Base-by-base conservation (phyloP, 768 basidiomycete genomes). In the Exidia glandulosa region DNA sequence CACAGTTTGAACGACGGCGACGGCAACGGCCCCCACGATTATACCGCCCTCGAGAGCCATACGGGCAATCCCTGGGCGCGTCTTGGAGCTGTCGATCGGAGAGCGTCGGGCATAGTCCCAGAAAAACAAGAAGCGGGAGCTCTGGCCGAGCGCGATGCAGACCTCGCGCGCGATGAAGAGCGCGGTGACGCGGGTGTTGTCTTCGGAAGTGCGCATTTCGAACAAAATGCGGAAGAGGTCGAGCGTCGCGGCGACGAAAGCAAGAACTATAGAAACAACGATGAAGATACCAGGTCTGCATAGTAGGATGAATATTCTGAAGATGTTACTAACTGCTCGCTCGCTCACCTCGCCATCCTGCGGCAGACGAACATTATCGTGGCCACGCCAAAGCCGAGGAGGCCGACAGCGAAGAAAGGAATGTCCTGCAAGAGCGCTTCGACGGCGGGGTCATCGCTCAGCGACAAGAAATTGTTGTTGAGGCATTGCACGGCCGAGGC, bases 391-490 rank as follows among this genome's bases (percentile, higher is more conserved):
- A 88, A 80, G 27, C 78, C 78, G 67, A 86, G 71, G n/a, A 87
- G 73, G 33, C 86, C 87, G 45, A 83, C 77, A 63, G 78, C 80
- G 66, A 86, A 80, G 62, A 86, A 75, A 25, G 87, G 87, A 58
- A 88, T 81, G 62, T 86, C 84, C 19, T 80, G 73, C 50, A 88
- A 73, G 45, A 87, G 67, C 63, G 75, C 71, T 60, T 81, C 79
- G 45, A 86, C 71, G 84, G 50, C 50, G 50, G 19, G 14, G 30
- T 54, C 30, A 54, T 54, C 50, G 50, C 50, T 54, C 27, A 54
- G 50, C 50, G 50, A 54, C 27, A 54, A 27, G 25, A 54, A 31
- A 12, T 59, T 12, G 12, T 30, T 30, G 36, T 59, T 31, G 23
- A 29, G 47, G 29, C 36, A 45, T 23, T 32, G 31, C 5, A 59